Evolutionary conservation across 2,329 filamentous ascomycete species (phyloP), one percentile per base, ranked within the genome.

Genomic region (Pseudogymnoascus sp.): DNA sequence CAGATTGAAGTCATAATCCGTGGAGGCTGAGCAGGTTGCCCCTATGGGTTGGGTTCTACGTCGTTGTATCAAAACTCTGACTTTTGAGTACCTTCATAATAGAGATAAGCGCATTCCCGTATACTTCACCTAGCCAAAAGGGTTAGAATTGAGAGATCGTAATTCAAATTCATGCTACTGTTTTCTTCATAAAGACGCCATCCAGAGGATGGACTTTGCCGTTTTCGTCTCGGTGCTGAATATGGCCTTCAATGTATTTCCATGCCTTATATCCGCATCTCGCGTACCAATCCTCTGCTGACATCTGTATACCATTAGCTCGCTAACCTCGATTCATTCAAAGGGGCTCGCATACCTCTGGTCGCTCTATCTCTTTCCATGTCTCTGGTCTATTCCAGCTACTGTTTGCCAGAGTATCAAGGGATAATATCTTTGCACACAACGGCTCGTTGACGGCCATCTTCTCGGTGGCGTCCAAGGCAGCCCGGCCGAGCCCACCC

Each of bases 51-150:
- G 28, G 28, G n/a, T 20, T 33, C n/a, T 35, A 54, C 33, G 18
- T 8, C 16, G 5, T 11, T 5, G 18, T 14, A 6, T 54, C 9
- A 6, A 20, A 20, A 50, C 20, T 28, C 1, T 28, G 14, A 22
- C 6, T 9, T 16, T 28, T 30, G 25, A 28, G n/a, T 28, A 9
- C 22, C 12, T 78, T 60, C 74, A 78, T 69, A 75, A 71, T 72
- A 80, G 71, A 62, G 82, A 79, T 12, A n/a, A 5, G 77, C 76
- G 14, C 11, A 30, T 11, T 30, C 14, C 7, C 25, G 11, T 30
- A 8, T 30, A 50, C 14, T 30, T 12, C n/a, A 50, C 25, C 4
- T 18, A 30, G 8, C 9, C 28, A 33, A 33, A 33, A 33, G 47
- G 12, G 9, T 18, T 33, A 8, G n/a, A 18, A 54, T 33, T 0